phyloP scores from a whole-genome alignment of 192 early-diverging fungal genomes.

The Backusella tuberculispora region DNA sequence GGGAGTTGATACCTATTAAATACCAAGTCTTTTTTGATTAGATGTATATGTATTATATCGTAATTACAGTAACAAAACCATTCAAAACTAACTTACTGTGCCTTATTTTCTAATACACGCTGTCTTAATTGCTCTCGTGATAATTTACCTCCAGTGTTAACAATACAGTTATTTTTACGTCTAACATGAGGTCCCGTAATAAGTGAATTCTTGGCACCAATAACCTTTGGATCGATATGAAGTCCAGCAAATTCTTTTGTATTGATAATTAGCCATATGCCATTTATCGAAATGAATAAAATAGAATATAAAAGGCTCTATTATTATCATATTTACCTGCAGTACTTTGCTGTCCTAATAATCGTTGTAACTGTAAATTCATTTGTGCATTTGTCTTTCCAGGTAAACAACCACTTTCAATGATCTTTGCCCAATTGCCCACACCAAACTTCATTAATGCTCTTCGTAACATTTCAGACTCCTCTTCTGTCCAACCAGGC shows the following conservation, averaged over 20 bases:
- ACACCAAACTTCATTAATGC: slow-evolving; percentile 90
- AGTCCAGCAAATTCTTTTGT: slow-evolving; percentile 84
- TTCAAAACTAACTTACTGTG: slow-evolving; percentile 53
- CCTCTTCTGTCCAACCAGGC: slow-evolving; percentile 88
- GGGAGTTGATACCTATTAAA: slow-evolving; percentile 67
- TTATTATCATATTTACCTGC: slow-evolving; percentile 58
- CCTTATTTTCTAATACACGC: slow-evolving; percentile 73
- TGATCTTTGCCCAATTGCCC: slow-evolving; percentile 96
- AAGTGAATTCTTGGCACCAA: slow-evolving; percentile 86
- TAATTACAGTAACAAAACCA: neutral
- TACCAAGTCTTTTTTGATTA: neutral
- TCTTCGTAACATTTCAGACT: slow-evolving; percentile 80
- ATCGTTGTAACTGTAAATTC: slow-evolving; percentile 93
- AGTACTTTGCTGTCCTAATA: slow-evolving; percentile 95
- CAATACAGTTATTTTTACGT: slow-evolving; percentile 94
- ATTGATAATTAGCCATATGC: neutral
- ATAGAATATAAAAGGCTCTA: neutral
- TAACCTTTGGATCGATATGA: slow-evolving; percentile 85
- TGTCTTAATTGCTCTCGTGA: slow-evolving; percentile 75
- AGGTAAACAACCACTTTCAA: slow-evolving; percentile 84
- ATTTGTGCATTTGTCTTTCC: slow-evolving; percentile 98
- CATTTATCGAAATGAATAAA: neutral
- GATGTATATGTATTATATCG: neutral
- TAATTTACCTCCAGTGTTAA: slow-evolving; percentile 79
- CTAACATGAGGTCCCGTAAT: slow-evolving; percentile 83